Evolutionary conservation across 108 stramenopile genomes (phyloP).

Genomic region (Pseudonitzschia multiseries): DNA sequence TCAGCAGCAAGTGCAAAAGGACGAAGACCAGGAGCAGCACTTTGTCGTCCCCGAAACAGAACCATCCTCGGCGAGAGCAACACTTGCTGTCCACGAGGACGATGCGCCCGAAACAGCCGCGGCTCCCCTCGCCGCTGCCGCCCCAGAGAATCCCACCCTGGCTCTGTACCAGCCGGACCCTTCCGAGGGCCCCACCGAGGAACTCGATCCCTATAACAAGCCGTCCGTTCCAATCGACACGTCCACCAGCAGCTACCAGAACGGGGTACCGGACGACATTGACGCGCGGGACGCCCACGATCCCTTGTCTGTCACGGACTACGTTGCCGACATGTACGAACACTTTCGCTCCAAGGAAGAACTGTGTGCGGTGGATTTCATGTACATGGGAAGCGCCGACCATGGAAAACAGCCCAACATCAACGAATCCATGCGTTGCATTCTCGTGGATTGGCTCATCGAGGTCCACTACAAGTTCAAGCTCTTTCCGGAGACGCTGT

Average conservation of each 20-base stretch:
- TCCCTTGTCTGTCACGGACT: constrained; percentile 72
- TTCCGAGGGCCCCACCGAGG: too few species aligned
- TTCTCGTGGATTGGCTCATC: constrained; percentile 93
- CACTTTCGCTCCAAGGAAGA: constrained; percentile 71
- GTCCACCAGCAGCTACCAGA: constrained; percentile 26
- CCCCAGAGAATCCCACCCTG: too few species aligned
- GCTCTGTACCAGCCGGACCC: too few species aligned
- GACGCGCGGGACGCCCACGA: constrained; percentile 76
- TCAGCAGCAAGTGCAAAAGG: neutral
- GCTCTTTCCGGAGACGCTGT: constrained; percentile 81
- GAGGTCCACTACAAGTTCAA: constrained; percentile 89
- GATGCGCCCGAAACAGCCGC: neutral
- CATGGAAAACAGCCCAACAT: constrained; percentile 59
- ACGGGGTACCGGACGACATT: constrained; percentile 59
- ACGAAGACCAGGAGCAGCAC: neutral
- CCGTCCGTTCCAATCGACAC: too few species aligned
- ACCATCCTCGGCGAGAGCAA: neutral
- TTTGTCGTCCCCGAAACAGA: neutral
- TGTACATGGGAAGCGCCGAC: constrained; percentile 56
- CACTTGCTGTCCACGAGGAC: neutral
- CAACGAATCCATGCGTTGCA: constrained; percentile 81
- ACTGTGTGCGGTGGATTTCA: constrained; percentile 30
- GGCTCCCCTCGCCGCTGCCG: neutral
- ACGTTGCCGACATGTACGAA: constrained; percentile 84
- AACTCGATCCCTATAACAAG: too few species aligned